Base-by-base conservation (phyloP, 2,329 filamentous ascomycete genomes). In the Bipolaris zeicola region DNA sequence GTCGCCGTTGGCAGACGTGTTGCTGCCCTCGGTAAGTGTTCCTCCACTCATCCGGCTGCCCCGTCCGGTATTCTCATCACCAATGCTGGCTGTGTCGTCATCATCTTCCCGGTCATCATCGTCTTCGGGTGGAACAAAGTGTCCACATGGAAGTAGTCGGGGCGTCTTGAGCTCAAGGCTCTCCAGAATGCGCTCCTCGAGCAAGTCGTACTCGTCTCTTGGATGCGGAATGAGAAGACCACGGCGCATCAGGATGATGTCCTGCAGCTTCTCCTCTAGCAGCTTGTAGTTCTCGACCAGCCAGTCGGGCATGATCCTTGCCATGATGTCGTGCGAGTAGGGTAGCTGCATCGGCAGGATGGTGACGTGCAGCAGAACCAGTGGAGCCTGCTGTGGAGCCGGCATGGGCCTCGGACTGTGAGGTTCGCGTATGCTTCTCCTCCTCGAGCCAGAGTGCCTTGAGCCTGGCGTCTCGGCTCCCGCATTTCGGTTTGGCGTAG, bases 321-420 rank as follows among this genome's bases (percentile, higher is more conserved):
- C 77, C 65, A 87, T 77, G 39, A 74, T 36, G 6, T 80, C 76
- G 50, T 78, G 74, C 3, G 80, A 78, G 43, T 89, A 92, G 0
- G 82, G 80, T 80, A 89, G 85, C 38, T 86, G 81, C 8, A 91
- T 80, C 0, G 91, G 90, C 5, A 95, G 78, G 0, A 94, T 80
- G 0, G 90, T 93, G 34, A 91, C 87, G 65, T 95, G 91, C 3
- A 95, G 80, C 44, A 95, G 79, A 1, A 95, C 89, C 2, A 95
- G 81, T 2, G 91, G 91, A n/a, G 81, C 80, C 57, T 84, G 81
- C 72, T 81, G 71, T 11, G 71, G 72, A 26, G 69, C 67, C 10
- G 69, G 65, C 39, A 65, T 63, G 8, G 68, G 66, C 43, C 62
- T 61, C 5, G 71, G 69, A 39, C 67, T 71, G 34, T 70, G 64